Conservation (phyloP, 2,329 filamentous ascomycete species). For the Fusarium sp. region DNA sequence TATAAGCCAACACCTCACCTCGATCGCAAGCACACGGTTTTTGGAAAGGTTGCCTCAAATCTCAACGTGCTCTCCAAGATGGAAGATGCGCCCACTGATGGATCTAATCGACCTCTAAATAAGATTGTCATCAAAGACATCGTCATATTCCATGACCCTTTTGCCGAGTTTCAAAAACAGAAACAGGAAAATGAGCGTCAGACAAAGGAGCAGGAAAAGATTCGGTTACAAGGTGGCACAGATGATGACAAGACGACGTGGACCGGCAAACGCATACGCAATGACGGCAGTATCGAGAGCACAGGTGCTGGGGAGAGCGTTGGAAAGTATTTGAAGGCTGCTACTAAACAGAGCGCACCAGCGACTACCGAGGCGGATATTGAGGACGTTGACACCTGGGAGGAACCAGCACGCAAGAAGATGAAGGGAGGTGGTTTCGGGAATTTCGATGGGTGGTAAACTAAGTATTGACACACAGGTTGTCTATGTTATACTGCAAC, state of each 20-base stretch:
- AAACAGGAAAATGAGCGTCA: constrained; percentile 72
- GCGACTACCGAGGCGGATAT: constrained; percentile 71
- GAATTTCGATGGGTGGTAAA: constrained; percentile 92
- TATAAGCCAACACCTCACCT: constrained; percentile 89
- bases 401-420: constrained; percentile 85
- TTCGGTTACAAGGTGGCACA: constrained; percentile 74
- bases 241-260: constrained; percentile 94
- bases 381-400: constrained; percentile 73
- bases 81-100: constrained; percentile 81
- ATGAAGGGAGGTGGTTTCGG: constrained; percentile 83
- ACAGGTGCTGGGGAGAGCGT: constrained; percentile 61
- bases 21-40: constrained; percentile 97
- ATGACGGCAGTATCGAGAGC: constrained; percentile 69
- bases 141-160: constrained; percentile 91
- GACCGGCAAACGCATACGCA: constrained; percentile 91
- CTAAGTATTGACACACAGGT: not conserved
- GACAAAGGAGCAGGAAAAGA: constrained; percentile 70
- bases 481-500: constrained; percentile 4
- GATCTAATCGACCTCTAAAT: constrained; percentile 78
- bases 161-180: constrained; percentile 89
- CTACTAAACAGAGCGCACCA: constrained; percentile 48
- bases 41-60: constrained; percentile 85
- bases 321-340: constrained; percentile 86
- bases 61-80: constrained; percentile 78
- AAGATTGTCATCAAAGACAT: constrained; percentile 87